Percentiles rank a stretch among this genome's conserved stretches.
Conservation (phyloP, 2,329 filamentous ascomycete species). For the Blumeria hordei region DNA sequence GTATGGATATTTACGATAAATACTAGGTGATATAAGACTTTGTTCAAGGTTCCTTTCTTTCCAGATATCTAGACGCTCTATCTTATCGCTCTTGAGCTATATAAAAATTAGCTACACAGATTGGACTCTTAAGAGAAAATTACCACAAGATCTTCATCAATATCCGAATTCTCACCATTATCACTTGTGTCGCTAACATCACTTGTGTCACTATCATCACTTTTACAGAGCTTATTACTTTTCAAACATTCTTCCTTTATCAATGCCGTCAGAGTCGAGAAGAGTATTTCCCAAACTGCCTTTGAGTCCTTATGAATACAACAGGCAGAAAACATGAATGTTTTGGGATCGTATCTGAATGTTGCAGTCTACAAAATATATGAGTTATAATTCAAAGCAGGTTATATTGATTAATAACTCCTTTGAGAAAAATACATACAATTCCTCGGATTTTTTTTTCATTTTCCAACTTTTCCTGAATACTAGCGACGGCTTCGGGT, state of each 20-base stretch:
- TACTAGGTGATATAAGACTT: neutral
- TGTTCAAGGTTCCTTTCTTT: neutral
- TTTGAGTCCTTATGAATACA: constrained; percentile 2
- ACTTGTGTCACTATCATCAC: constrained; percentile 2
- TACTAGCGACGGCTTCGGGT: constrained; percentile 6
- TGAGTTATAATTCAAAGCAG: no score
- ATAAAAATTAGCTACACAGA: neutral
- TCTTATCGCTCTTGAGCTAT: constrained; percentile 1
- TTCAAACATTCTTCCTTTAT: constrained; percentile 6
- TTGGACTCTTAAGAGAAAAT: neutral
- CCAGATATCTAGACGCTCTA: neutral
- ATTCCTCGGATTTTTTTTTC: constrained; percentile 1
- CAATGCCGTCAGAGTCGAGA: constrained; percentile 3
- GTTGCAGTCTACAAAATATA: constrained; percentile 1
- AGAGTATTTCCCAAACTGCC: constrained; percentile 3
- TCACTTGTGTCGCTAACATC: neutral
- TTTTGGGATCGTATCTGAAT: constrained; percentile 1
- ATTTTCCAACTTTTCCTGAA: constrained; percentile 6
- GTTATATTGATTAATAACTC: no score
- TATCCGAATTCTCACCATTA: constrained; percentile 3
- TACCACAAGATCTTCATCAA: constrained; percentile 2
- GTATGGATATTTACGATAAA: neutral
- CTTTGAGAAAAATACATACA: neutral
- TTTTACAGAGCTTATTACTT: constrained; percentile 1
- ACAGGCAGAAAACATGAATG: constrained; percentile 3